Percentiles rank a stretch among this genome's conserved stretches.
phyloP scores from a whole-genome alignment of 2,329 filamentous ascomycete species.

The Pleurostoma richardsiae region DNA sequence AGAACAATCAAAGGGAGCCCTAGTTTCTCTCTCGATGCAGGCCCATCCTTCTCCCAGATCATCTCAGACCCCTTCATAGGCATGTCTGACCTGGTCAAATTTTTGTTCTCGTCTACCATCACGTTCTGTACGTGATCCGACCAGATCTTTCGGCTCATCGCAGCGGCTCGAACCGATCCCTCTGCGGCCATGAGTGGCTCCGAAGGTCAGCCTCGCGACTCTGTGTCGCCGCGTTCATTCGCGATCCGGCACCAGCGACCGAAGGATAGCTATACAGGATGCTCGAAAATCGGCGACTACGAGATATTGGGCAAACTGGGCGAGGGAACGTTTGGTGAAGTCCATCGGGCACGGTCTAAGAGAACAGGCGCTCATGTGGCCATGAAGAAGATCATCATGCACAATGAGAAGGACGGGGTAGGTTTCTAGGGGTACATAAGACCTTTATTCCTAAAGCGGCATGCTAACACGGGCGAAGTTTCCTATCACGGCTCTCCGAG shows the following conservation, averaged over 20 bases:
- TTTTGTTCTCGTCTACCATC: too few species aligned
- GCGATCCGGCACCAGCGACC: constrained; percentile 51
- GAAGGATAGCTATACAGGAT: constrained; percentile 68
- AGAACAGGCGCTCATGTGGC: constrained; percentile 74
- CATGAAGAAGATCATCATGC: constrained; percentile 98
- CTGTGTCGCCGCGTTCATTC: constrained; percentile 49
- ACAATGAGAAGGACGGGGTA: constrained; percentile 96
- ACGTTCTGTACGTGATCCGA: too few species aligned
- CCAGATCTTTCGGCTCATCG: too few species aligned
- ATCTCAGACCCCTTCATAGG: too few species aligned
- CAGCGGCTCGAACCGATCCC: too few species aligned
- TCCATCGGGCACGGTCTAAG: constrained; percentile 80
- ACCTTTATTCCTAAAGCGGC: constrained; percentile 9
- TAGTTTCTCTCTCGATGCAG: too few species aligned
- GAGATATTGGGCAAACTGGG: constrained; percentile 79
- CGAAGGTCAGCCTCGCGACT: constrained; percentile 2
- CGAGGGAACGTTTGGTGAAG: constrained; percentile 95
- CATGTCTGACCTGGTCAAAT: too few species aligned
- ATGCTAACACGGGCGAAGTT: constrained; percentile 46
- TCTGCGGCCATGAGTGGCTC: too few species aligned
- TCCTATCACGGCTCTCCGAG: constrained; percentile 94
- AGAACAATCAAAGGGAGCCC: too few species aligned
- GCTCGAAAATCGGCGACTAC: constrained; percentile 77
- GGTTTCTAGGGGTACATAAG: constrained; percentile 19
- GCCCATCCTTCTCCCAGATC: too few species aligned